Base-by-base conservation (phyloP, 2,329 filamentous ascomycete genomes). In the Aureobasidium sp. region DNA sequence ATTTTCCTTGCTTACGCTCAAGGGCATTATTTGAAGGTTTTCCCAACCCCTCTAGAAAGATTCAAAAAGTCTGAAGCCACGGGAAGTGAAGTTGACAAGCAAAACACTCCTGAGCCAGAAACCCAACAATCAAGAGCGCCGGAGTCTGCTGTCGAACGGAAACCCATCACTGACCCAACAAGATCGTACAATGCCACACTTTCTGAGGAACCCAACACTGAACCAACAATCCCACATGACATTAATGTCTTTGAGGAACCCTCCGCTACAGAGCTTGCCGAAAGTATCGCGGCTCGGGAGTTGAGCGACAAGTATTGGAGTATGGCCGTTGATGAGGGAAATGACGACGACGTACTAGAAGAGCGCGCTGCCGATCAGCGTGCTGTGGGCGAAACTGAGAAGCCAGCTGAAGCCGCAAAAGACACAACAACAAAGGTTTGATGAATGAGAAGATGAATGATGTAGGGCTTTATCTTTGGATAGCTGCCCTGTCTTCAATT, bases 361-460 rank as follows among this genome's bases (percentile, higher is more conserved):
- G 30, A 48, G 16, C 44, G 44, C 14, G 44, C 44, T 14, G 44
- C 44, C 30, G 44, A 48, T 16, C 44, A 48, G 22, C 44, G 44
- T 19, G 22, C 19, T n/a, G 34, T 48, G 8, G 44, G 44, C 21
- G 44, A 48, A 7, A 30, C 44, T 11, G 21, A 48, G 14, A 35
- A 27, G 17, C 44, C 44, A 11, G 42, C 19, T n/a, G 32, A 25
- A n/a, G n/a, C n/a, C n/a, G n/a, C n/a, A n/a, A n/a, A n/a, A n/a
- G n/a, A n/a, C n/a, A n/a, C n/a, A n/a, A n/a, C 27, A 29, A 29
- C 6, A 2, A 29, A 12, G 27, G 12, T 29, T 29, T 6, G 12
- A 12, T 6, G 27, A 6, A 6, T 29, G 27, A 12, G 27, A 29
- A 12, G 27, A 12, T 7, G 12, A 7, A 29, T 7, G 12, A 29